Percentiles rank a stretch among this genome's conserved stretches.
These are phyloP conservation scores for Dactylellina drechsleri DNA, from an alignment of 2,329 filamentous ascomycete species.

Conservation along the genomic window DNA sequence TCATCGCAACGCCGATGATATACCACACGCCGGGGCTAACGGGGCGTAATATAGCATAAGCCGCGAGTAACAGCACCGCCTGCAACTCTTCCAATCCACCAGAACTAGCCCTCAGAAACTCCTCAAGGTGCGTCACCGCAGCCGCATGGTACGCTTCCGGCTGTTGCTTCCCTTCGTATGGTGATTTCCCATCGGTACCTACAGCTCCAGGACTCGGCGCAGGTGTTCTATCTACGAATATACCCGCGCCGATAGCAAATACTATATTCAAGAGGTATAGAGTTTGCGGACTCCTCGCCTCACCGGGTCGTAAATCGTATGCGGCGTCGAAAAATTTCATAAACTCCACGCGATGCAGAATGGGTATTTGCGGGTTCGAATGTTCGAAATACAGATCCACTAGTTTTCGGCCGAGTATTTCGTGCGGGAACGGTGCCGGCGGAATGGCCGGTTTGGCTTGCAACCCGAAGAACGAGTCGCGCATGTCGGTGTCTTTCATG, in stretches of 20 bases:
- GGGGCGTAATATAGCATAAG: slow-evolving; percentile 88
- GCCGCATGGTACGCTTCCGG: slow-evolving; percentile 97
- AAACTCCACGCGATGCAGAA: slow-evolving; percentile 88
- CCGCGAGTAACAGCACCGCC: slow-evolving; percentile 87
- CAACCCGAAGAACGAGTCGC: slow-evolving; percentile 96
- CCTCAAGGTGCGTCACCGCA: slow-evolving; percentile 89
- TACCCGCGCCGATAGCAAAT: slow-evolving; percentile 92
- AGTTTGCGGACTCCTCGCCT: slow-evolving; percentile 70
- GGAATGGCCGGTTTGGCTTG: slow-evolving; percentile 89
- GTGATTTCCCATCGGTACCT: slow-evolving; percentile 13
- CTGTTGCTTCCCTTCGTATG: slow-evolving; percentile 65
- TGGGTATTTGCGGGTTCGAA: slow-evolving; percentile 93
- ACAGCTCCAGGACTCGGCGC: slow-evolving; percentile 56
- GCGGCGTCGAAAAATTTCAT: slow-evolving; percentile 86
- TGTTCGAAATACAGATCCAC: slow-evolving; percentile 92
- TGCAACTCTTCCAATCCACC: slow-evolving; percentile 92
- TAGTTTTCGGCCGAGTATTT: slow-evolving; percentile 76
- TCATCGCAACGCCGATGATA: slow-evolving; percentile 91
- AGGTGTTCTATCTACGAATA: slow-evolving; percentile 74
- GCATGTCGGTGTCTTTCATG: slow-evolving; percentile 78
- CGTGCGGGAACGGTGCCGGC: slow-evolving; percentile 83
- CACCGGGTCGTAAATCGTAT: slow-evolving; percentile 71
- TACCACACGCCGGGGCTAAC: slow-evolving; percentile 97
- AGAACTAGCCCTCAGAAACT: slow-evolving; percentile 81
- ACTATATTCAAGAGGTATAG: slow-evolving; percentile 97